Evolutionary conservation across 2,329 filamentous ascomycete genomes (phyloP).

Genomic region (Amesomyces nigricolor): DNA sequence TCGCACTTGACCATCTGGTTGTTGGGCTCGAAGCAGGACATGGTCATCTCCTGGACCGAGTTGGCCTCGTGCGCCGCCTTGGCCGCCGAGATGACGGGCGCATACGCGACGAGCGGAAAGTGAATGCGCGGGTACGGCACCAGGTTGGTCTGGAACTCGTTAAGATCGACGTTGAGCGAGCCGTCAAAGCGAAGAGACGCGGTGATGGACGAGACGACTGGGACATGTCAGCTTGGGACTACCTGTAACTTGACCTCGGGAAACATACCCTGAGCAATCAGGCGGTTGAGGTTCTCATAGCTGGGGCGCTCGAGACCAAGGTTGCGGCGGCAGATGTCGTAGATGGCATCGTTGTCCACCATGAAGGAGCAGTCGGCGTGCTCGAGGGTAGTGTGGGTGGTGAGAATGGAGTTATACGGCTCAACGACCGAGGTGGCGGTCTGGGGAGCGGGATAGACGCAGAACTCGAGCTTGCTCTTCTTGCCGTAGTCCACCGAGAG

Average conservation of each 20-base stretch:
- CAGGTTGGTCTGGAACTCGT: slow-evolving; percentile 99
- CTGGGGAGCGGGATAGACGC: slow-evolving; percentile 96
- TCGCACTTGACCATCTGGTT: slow-evolving; percentile 99
- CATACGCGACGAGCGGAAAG: slow-evolving; percentile 96
- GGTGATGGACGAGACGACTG: slow-evolving; percentile 96
- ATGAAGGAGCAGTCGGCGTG: slow-evolving; percentile 99
- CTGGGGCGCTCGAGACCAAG: slow-evolving; percentile 94
- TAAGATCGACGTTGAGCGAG: slow-evolving; percentile 97
- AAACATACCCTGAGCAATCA: slow-evolving; percentile 83
- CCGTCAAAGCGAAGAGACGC: slow-evolving; percentile 97
- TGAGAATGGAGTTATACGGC: slow-evolving; percentile 99
- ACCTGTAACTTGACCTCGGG: background rate
- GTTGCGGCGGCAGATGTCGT: slow-evolving; percentile 98
- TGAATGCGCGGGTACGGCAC: slow-evolving; percentile 98
- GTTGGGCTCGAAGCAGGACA: slow-evolving; percentile 98
- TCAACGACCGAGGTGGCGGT: slow-evolving; percentile 96
- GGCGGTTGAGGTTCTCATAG: slow-evolving; percentile 97
- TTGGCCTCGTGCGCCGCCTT: slow-evolving; percentile 98
- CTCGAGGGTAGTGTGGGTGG: slow-evolving; percentile 97
- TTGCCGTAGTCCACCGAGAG: slow-evolving; percentile 99
- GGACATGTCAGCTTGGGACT: slow-evolving; percentile 27
- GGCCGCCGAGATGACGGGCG: slow-evolving; percentile 87
- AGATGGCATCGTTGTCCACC: slow-evolving; percentile 99
- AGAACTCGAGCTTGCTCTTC: slow-evolving; percentile 99
- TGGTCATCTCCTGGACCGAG: slow-evolving; percentile 96